A percentile compares a stretch with the other conserved stretches of the same genome.
Conservation (phyloP, 768 basidiomycete species). For the Pholiota conissans region DNA sequence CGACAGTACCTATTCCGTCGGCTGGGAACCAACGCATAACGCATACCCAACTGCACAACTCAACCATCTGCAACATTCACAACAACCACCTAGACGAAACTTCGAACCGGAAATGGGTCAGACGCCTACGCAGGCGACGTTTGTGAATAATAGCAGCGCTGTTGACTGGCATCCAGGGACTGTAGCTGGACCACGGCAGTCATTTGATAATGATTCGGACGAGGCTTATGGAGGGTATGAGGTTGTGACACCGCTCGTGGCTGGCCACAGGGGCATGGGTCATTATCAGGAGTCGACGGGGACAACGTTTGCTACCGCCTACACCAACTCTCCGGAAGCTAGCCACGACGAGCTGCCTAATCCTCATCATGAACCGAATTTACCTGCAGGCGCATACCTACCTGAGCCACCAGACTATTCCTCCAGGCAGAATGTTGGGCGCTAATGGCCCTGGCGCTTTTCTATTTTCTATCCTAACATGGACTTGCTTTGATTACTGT, state of each 20-base stretch:
- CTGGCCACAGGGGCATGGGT: slow-evolving; percentile 5
- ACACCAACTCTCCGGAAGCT: slow-evolving; percentile 17
- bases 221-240: slow-evolving; percentile 11
- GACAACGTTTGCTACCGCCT: slow-evolving; percentile 23
- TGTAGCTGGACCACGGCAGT: slow-evolving; percentile 4
- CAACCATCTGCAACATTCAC: neutral
- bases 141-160: slow-evolving; percentile 6
- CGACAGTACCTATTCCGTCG: slow-evolving; percentile 31
- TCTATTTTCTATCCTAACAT: neutral
- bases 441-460: neutral
- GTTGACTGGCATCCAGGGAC: neutral
- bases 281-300: slow-evolving; percentile 24
- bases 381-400: neutral
- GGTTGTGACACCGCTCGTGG: neutral
- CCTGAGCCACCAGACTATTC: neutral
- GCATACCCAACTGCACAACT: slow-evolving; percentile 2
- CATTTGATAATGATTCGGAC: slow-evolving; percentile 17
- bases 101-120: slow-evolving; percentile 9
- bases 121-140: slow-evolving; percentile 21
- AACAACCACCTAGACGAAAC: neutral
- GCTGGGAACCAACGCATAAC: slow-evolving; percentile 24
- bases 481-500: neutral
- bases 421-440: neutral
- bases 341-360: neutral
- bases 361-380: neutral